A percentile compares a stretch with the other conserved stretches of the same genome.
These are phyloP conservation scores for Rhodosporidiobolus sp. DNA, from an alignment of 768 basidiomycete species.

Conservation along the genomic window DNA sequence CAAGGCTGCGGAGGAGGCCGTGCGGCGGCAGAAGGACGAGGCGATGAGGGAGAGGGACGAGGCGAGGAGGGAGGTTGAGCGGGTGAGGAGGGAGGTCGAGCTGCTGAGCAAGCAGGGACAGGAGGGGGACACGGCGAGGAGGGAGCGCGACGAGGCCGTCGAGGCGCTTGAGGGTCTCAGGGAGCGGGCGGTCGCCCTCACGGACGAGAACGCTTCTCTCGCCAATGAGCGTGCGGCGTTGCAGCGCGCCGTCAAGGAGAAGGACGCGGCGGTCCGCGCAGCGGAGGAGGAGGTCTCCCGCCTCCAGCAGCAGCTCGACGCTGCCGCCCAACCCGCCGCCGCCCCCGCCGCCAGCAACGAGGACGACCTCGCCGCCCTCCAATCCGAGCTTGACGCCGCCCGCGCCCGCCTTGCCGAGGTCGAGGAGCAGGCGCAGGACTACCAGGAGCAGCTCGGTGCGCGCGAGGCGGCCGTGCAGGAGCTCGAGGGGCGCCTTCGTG, in stretches of 20 bases:
- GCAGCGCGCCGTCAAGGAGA: slow-evolving; percentile 57
- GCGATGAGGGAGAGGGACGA: neutral
- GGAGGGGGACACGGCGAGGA: neutral
- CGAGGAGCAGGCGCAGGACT: slow-evolving; percentile 48
- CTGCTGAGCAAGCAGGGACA: neutral
- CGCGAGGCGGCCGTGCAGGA: slow-evolving; percentile 13
- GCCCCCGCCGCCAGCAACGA: neutral
- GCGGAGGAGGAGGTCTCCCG: slow-evolving; percentile 3
- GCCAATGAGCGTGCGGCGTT: slow-evolving; percentile 63
- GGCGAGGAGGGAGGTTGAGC: neutral
- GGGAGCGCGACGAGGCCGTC: neutral
- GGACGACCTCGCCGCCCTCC: neutral
- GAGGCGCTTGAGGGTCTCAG: neutral
- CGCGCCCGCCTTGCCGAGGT: slow-evolving; percentile 50
- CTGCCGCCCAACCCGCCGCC: neutral
- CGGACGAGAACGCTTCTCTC: slow-evolving; percentile 66
- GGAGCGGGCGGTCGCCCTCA: slow-evolving; percentile 56
- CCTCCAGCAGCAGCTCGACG: neutral
- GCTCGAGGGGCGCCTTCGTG: neutral
- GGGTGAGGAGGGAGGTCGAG: neutral
- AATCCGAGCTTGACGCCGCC: slow-evolving; percentile 41
- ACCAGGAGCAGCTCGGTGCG: neutral
- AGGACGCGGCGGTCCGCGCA: slow-evolving; percentile 57
- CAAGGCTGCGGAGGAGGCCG: neutral
- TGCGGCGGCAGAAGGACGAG: neutral